Evolutionary conservation across 2,329 filamentous ascomycete species (phyloP).

Genomic region (Didymosphaeria variabile): DNA sequence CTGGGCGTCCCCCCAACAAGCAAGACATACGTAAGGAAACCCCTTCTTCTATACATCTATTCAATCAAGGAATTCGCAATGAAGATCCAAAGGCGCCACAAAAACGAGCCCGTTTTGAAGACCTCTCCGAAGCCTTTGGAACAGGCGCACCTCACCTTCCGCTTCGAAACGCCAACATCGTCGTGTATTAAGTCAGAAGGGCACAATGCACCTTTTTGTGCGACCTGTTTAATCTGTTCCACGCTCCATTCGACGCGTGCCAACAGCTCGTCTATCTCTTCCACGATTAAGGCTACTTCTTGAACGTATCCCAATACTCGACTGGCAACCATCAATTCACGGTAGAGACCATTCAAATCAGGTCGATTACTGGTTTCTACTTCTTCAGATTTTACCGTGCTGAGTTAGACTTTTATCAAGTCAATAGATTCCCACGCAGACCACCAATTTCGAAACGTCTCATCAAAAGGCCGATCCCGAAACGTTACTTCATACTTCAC

Average conservation of each 20-base stretch:
- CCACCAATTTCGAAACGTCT: not conserved
- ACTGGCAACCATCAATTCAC: conserved; percentile 1
- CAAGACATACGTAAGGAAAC: too few species aligned
- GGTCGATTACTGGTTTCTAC: not conserved
- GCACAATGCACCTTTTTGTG: not conserved
- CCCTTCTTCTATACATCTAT: too few species aligned
- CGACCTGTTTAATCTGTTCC: not conserved
- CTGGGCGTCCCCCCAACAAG: too few species aligned
- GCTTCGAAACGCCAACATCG: conserved; percentile 3
- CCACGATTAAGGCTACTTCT: not conserved
- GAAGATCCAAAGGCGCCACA: too few species aligned
- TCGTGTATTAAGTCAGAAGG: not conserved
- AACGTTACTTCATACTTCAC: not conserved
- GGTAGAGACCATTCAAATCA: not conserved
- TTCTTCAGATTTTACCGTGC: too few species aligned
- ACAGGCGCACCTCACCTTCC: not conserved
- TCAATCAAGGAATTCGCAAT: too few species aligned
- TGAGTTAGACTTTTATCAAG: not conserved
- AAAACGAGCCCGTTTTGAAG: not conserved
- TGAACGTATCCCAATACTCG: conserved; percentile 5
- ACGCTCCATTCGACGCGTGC: not conserved
- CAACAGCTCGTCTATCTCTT: conserved; percentile 2
- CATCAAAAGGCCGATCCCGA: conserved; percentile 12
- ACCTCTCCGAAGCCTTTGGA: not conserved
- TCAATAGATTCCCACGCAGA: conserved; percentile 2